Evolutionary conservation across 1,284 basidiomycete genomes (phyloP).

Genomic region (Sporisorium scitamineum): DNA sequence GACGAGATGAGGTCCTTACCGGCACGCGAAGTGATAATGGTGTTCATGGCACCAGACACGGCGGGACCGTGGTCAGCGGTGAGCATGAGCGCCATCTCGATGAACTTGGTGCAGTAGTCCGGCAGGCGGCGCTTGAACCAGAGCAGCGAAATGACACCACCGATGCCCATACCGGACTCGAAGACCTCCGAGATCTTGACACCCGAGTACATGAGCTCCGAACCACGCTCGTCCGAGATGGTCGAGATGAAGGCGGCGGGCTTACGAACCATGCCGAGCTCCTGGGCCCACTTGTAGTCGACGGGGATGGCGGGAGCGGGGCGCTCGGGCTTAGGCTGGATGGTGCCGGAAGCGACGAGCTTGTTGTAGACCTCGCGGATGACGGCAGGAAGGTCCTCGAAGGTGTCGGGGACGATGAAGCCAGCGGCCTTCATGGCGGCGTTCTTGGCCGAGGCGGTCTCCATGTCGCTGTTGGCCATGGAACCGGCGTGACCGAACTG

Average conservation of each 20-base stretch:
- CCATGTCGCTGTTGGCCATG: conserved; percentile 96
- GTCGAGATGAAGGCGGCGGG: conserved; percentile 99
- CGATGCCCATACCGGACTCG: conserved; percentile 76
- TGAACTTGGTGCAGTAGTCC: conserved; percentile 73
- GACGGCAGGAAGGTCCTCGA: conserved; percentile 91
- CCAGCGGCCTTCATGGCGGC: conserved; percentile 92
- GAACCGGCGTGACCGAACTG: conserved; percentile 99
- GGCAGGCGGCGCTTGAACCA: conserved; percentile 93
- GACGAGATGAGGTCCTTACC: conserved; percentile 99
- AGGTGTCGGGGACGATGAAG: conserved; percentile 96
- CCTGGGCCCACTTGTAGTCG: conserved; percentile 99
- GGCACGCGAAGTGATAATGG: conserved; percentile 97
- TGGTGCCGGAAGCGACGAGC: conserved; percentile 79
- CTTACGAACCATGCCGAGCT: conserved; percentile 97
- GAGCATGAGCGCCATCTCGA: conserved; percentile 99
- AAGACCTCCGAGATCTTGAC: conserved; percentile 98
- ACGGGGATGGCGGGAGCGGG: conserved; percentile 96
- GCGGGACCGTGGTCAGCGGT: conserved; percentile 89
- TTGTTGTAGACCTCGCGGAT: conserved; percentile 86
- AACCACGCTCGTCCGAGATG: conserved; percentile 98
- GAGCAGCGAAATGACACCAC: conserved; percentile 93
- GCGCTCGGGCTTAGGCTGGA: conserved; percentile 81
- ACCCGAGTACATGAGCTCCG: conserved; percentile 97
- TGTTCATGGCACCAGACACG: conserved; percentile 93
- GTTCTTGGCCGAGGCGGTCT: conserved; percentile 99